Evolutionary conservation across 2,329 filamentous ascomycete genomes (phyloP).

Genomic region (Paecilomyces niveus): DNA sequence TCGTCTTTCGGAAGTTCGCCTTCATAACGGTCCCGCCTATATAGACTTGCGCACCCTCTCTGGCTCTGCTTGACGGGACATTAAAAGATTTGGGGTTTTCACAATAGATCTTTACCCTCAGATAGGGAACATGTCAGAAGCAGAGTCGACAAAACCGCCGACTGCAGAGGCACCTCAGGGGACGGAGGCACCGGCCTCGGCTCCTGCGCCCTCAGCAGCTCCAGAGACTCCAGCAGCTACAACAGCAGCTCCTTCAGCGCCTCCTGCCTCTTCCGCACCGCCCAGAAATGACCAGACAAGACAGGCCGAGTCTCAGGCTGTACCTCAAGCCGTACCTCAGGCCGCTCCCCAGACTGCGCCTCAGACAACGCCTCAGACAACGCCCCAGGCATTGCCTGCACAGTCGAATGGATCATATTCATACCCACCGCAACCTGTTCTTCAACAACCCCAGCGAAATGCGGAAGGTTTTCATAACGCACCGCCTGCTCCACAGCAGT

Average conservation of each 20-base stretch:
- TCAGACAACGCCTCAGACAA: conserved; percentile 25
- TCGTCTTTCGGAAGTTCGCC: background rate
- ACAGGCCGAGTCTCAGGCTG: conserved; percentile 5
- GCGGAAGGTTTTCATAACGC: background rate
- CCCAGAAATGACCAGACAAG: conserved; percentile 5
- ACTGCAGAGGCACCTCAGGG: conserved; percentile 8
- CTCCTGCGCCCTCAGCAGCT: conserved; percentile 8
- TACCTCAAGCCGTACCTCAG: conserved; percentile 4
- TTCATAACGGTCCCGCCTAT: background rate
- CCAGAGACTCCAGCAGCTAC: background rate
- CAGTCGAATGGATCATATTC: conserved; percentile 33
- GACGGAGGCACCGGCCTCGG: conserved; percentile 10
- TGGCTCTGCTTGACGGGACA: background rate
- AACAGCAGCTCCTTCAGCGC: conserved; percentile 6
- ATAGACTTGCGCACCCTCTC: background rate
- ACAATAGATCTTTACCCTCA: background rate
- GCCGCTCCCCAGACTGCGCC: conserved; percentile 8
- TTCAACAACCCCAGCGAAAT: background rate
- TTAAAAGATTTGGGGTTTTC: background rate
- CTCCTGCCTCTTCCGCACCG: conserved; percentile 12
- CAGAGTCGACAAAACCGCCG: conserved; percentile 2
- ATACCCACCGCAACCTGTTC: conserved; percentile 2
- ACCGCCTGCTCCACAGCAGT: conserved; percentile 7
- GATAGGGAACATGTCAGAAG: background rate
- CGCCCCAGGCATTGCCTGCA: conserved; percentile 38